A percentile compares a stretch with the other conserved stretches of the same genome.
Conservation (phyloP, 352 stramenopile species). For the Phytopythium aichiense region DNA sequence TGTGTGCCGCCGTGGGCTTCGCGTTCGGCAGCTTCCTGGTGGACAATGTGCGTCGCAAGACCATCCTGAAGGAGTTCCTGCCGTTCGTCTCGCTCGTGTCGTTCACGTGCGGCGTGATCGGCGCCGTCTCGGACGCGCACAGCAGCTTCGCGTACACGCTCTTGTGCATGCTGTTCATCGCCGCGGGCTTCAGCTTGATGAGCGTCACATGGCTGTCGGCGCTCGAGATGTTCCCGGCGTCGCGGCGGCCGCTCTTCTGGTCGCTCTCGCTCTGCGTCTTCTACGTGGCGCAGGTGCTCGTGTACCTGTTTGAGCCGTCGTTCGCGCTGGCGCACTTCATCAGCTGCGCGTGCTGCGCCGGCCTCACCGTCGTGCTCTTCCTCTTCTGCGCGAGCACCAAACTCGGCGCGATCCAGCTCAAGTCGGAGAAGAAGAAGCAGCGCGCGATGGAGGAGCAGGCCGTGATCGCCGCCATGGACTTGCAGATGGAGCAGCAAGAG, state of each 20-base stretch:
- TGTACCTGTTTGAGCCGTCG: slow-evolving; percentile 58
- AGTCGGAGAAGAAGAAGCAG: slow-evolving; percentile 78
- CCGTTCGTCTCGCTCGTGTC: slow-evolving; percentile 63
- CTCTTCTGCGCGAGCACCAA: slow-evolving; percentile 78
- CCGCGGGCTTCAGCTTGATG: slow-evolving; percentile 60
- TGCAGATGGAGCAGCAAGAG: slow-evolving; percentile 19
- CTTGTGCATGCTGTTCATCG: slow-evolving; percentile 62
- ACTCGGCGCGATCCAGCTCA: slow-evolving; percentile 78
- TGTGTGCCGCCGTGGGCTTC: slow-evolving; percentile 45
- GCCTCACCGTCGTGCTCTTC: slow-evolving; percentile 64
- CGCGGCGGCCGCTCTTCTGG: slow-evolving; percentile 60
- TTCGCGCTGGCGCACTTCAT: slow-evolving; percentile 62
- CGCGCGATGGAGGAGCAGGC: slow-evolving; percentile 34
- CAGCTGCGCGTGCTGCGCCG: slow-evolving; percentile 32
- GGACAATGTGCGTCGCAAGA: slow-evolving; percentile 85
- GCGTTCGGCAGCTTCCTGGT: slow-evolving; percentile 76
- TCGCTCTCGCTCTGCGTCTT: slow-evolving; percentile 65
- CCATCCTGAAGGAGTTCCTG: slow-evolving; percentile 86
- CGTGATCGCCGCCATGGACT: slow-evolving; percentile 16
- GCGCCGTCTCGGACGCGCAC: slow-evolving; percentile 28
- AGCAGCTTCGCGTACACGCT: slow-evolving; percentile 39
- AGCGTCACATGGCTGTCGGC: slow-evolving; percentile 70
- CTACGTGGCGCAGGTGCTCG: slow-evolving; percentile 43
- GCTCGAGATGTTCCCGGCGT: slow-evolving; percentile 78
- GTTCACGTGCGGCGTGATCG: slow-evolving; percentile 54